Evolutionary conservation across 805 yeast genomes (phyloP), one percentile per base, ranked within the genome.

Genomic region (Cyberlindnera saturnus): DNA sequence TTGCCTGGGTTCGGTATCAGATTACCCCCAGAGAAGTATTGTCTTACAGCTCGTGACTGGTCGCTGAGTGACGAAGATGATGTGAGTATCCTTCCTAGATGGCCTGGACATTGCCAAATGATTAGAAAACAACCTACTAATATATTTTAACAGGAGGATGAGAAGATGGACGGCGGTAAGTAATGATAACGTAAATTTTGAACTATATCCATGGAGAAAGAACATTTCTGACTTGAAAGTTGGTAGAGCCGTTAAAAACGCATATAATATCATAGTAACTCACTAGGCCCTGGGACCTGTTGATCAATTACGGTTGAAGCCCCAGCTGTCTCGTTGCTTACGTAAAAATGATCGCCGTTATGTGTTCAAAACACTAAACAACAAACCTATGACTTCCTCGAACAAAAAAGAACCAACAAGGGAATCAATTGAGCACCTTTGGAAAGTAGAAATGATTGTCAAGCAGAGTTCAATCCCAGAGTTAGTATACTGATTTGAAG

Each of bases 21-120:
- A 50, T 70, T 95, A 40, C 99, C 99, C 3, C 98, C 99, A 5
- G 99, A 93, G 68, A 93, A 90, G 75, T 90, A 88, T 66, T 90
- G 98, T 66, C 68, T 90, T 42, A 89, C 96, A 0, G 93, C 86
- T 1, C 75, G 74, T 49, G 89, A 86, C 49, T 86, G 90, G 82
- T 82, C 77, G 42, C 53, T 77, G 34, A 79, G 75, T 32, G 81
- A 76, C 44, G 80, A 75, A 47, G 62, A 56, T 34, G 53, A 43
- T 30, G 39, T 37, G 26, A 18, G 26, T 29, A 31, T 9, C 28
- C 3, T 23, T 10, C 3, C 6, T 8, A 8, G 2, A 23, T 23
- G 11, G 6, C 23, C 23, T 20, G 23, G 23, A 7, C 2, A 20
- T 20, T 7, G 2, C 8, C 23, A 6, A 15, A n/a, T 7, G 4